Evolutionary conservation across 805 yeast species (phyloP), one percentile per base, ranked within the genome.

Genomic region (Yamadazyma phyllophila): DNA sequence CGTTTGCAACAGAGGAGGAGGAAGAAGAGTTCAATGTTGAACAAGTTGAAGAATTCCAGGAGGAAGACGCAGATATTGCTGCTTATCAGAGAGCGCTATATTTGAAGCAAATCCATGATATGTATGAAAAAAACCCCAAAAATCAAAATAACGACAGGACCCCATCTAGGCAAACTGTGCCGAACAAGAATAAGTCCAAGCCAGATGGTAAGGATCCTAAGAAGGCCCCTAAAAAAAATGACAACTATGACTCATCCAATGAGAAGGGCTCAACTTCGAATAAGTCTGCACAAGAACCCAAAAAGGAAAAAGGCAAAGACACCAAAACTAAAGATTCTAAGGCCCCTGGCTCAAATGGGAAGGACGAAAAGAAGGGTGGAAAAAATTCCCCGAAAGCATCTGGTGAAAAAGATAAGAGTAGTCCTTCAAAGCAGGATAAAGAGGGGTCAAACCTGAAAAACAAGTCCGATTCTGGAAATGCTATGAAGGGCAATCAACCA

Each of bases 21-120:
- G 47, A 48, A 10, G 49, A 47, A 2, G 27, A 33, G 3, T 48
- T 46, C 36, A 48, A 51, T 35, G n/a, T 45, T 8, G 48, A 46
- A 26, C 51, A 50, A 14, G 31, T 46, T 31, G 30, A 36, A 15
- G 49, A 51, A 33, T 51, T 36, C 31, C 40, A 32, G 15, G 37
- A 41, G 15, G 54, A 45, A 29, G 49, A 48, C 36, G n/a, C 26
- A 20, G 46, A 48, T 30, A 29, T 51, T 20, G 41, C 36, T 11
- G 44, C 38, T 7, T 51, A 48, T 35, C 41, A 48, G 33, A 35
- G 46, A 31, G 52, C 47, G 3, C n/a, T 48, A 30, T 40, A 49
- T 27, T 34, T 45, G 15, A 31, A 44, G 11, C 39, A 35, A 26
- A 31, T 45, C n/a, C 30, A 45, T 6, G 26, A 41, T 9, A 29